Evolutionary conservation across 805 yeast species (phyloP).

Genomic region (Cyberlindnera misumaiensis): DNA sequence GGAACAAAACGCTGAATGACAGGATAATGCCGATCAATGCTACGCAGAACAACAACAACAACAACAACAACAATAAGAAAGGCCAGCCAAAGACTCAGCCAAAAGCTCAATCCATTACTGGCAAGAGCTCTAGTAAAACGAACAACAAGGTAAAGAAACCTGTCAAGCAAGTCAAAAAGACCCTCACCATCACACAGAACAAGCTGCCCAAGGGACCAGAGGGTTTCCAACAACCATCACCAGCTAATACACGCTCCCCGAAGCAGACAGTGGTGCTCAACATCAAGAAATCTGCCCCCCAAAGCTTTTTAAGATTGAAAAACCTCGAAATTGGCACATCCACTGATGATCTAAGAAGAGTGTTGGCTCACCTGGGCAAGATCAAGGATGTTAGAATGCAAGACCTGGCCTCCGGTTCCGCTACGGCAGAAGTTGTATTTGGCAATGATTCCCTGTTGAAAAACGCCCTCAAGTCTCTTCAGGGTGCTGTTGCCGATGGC

Average conservation of each 20-base stretch:
- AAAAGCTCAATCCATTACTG: too few species aligned
- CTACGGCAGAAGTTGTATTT: constrained; percentile 32
- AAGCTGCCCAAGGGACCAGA: not conserved
- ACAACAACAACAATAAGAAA: not conserved
- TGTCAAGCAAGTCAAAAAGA: not conserved
- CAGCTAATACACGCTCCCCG: not conserved
- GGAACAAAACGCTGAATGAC: constrained; percentile 3
- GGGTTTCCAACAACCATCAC: too few species aligned
- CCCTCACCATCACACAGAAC: not conserved
- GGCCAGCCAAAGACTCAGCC: not conserved
- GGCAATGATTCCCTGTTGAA: constrained; percentile 24
- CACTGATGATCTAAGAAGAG: constrained; percentile 26
- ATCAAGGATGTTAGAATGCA: constrained; percentile 20
- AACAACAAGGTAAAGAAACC: not conserved
- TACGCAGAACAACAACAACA: not conserved
- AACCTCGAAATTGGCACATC: constrained; percentile 27
- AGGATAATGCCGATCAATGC: constrained; percentile 8
- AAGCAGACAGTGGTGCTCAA: constrained; percentile 2
- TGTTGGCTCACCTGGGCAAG: constrained; percentile 20
- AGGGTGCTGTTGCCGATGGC: constrained; percentile 45
- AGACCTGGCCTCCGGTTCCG: constrained; percentile 34
- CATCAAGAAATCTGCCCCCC: constrained; percentile 20
- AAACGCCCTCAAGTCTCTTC: constrained; percentile 26
- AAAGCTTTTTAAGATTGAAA: constrained; percentile 23
- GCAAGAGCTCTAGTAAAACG: not conserved